Evolutionary conservation across 192 early-diverging fungal species (phyloP).

Genomic region (Spizellomyces sp.): DNA sequence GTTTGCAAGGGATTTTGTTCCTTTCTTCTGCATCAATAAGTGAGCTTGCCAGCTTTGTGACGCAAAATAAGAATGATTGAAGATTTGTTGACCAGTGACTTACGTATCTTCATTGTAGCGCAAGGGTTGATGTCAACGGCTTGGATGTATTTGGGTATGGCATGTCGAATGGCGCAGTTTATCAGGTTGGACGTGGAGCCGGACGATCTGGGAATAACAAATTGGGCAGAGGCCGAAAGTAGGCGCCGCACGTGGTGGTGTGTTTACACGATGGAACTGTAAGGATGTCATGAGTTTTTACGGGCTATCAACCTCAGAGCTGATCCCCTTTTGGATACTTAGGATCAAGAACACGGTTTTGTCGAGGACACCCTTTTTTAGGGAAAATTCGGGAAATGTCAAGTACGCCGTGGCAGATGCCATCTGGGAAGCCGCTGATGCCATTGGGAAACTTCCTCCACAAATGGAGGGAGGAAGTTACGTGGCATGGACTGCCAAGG

Average conservation of each 20-base stretch:
- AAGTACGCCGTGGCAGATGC: slow-evolving; percentile 20
- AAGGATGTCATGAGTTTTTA: not conserved
- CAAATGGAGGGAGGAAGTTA: slow-evolving; percentile 4
- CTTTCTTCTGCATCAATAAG: slow-evolving; percentile 9
- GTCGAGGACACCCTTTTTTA: slow-evolving; percentile 1
- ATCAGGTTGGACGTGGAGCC: slow-evolving; percentile 24
- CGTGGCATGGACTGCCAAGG: not conserved
- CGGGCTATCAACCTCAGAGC: too few relatives aligned
- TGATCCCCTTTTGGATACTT: too few relatives aligned
- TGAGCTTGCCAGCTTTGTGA: not conserved
- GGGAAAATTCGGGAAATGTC: not conserved
- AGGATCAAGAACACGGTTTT: slow-evolving; percentile 15
- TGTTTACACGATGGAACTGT: slow-evolving; percentile 14
- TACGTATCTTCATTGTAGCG: not conserved
- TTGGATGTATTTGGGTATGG: slow-evolving; percentile 30
- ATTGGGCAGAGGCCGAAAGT: slow-evolving; percentile 27
- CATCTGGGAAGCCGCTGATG: slow-evolving; percentile 18
- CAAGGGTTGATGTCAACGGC: slow-evolving; percentile 22
- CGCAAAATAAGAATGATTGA: too few relatives aligned
- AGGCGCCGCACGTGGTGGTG: slow-evolving; percentile 29
- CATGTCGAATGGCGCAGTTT: slow-evolving; percentile 26
- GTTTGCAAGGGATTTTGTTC: slow-evolving; percentile 18
- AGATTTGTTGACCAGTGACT: not conserved
- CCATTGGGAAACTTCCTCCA: slow-evolving; percentile 17
- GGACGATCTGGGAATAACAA: slow-evolving; percentile 17